phyloP scores from a whole-genome alignment of 2,329 filamentous ascomycete genomes.

The Venturia nashicola region DNA sequence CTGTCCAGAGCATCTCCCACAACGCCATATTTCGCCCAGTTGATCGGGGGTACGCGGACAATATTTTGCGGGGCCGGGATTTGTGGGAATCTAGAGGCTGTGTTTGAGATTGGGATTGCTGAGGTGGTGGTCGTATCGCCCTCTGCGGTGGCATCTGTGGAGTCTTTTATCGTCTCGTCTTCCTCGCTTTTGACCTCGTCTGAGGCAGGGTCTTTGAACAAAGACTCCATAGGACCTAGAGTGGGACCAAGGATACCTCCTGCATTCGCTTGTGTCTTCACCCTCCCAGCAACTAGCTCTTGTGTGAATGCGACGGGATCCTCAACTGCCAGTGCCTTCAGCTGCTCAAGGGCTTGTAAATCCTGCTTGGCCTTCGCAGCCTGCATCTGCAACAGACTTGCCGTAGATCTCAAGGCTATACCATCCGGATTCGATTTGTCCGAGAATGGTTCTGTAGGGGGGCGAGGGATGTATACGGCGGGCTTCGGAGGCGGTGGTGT shows the following conservation, averaged over 20 bases:
- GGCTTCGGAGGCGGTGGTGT: slow-evolving; percentile 12
- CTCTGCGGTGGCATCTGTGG: not conserved
- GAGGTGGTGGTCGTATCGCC: not conserved
- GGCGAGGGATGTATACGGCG: slow-evolving; percentile 27
- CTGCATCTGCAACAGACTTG: slow-evolving; percentile 79
- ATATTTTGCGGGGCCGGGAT: slow-evolving; percentile 72
- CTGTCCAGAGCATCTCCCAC: slow-evolving; percentile 74
- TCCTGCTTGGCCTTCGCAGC: slow-evolving; percentile 65
- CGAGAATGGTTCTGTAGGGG: slow-evolving; percentile 32
- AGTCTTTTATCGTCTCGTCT: not conserved
- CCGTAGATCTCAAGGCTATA: slow-evolving; percentile 72
- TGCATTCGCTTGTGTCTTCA: slow-evolving; percentile 6
- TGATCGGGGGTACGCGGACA: slow-evolving; percentile 76
- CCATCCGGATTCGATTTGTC: slow-evolving; percentile 63
- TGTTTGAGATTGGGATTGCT: not conserved
- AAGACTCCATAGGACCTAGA: slow-evolving; percentile 15
- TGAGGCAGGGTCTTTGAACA: slow-evolving; percentile 9
- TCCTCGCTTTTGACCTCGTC: not conserved
- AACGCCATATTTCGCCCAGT: slow-evolving; percentile 92
- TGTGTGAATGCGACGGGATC: slow-evolving; percentile 61
- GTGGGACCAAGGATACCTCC: slow-evolving; percentile 25
- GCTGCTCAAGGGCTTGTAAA: slow-evolving; percentile 54
- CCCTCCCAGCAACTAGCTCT: slow-evolving; percentile 19
- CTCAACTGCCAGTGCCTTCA: slow-evolving; percentile 58
- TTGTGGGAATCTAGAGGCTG: slow-evolving; percentile 38